Evolutionary conservation across 2,329 filamentous ascomycete genomes (phyloP), one percentile per base, ranked within the genome.

Genomic region (Alternaria sp.): DNA sequence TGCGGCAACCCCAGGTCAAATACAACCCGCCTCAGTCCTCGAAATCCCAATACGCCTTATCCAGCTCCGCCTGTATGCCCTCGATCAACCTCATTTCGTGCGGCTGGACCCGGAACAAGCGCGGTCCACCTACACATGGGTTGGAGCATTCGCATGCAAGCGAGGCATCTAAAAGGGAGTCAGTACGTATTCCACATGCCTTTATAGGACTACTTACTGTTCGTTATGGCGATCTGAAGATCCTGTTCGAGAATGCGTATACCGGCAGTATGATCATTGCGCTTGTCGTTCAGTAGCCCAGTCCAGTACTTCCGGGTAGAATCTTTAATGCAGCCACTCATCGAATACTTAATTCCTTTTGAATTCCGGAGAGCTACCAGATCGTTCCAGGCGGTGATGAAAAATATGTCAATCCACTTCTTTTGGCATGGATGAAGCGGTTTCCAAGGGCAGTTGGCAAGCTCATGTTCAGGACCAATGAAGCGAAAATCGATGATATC

Each of bases 401-500:
- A 57, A 47, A 69, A 69, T 17, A 57, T 56, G 17, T 66, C 55
- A 15, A 70, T 68, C 69, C 66, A 71, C 8, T 43, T 46, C 54
- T 67, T 69, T 32, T 68, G 69, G 54, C 69, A 70, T 0, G 69
- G 65, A 32, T 70, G 68, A 9, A 25, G 6, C 15, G 3, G 10
- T 3, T n/a, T 43, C 68, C 68, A 71, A 4, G 68, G 68, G 44
- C 68, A 69, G 3, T 45, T 11, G 1, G 68, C 68, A 11, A 56
- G 28, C 9, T 12, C 30, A 46, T 72, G 69, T 10, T 69, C 64
- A 2, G 66, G 61, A 17, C 66, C 64, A n/a, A 72, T 63, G 61
- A 72, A 72, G 23, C 66, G 62, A n/a, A 72, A 62, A 11, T 72
- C 68, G 10, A 72, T 56, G 1, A 51, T 45, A 19, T 52, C 40